Conservation (phyloP, 2,329 filamentous ascomycete genomes). For the Stagonosporopsis cucurbitacearum region DNA sequence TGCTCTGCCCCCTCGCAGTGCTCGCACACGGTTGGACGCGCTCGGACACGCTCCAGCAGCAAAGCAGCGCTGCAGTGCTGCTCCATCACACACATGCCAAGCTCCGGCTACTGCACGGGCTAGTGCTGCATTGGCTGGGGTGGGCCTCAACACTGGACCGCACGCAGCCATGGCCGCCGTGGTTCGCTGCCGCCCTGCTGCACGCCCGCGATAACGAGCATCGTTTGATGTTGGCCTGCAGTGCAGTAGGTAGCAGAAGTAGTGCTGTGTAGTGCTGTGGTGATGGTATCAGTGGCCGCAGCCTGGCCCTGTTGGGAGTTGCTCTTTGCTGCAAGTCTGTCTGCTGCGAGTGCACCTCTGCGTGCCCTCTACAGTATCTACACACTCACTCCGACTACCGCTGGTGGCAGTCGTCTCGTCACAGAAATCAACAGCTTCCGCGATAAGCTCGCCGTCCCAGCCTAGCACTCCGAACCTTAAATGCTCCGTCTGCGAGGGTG, state of each 20-base stretch:
- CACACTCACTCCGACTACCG: neutral
- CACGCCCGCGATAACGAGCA: constrained; percentile 5
- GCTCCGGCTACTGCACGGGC: neutral
- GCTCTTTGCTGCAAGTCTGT: too few species aligned
- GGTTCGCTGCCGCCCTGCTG: neutral
- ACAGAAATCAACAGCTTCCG: constrained; percentile 11
- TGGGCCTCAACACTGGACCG: constrained; percentile 15
- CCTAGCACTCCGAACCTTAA: constrained; percentile 11
- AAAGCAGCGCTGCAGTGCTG: too few species aligned
- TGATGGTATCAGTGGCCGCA: too few species aligned
- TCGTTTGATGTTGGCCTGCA: neutral
- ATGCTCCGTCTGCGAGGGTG: constrained; percentile 4
- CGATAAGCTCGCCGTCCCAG: constrained; percentile 11
- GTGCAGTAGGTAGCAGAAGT: neutral
- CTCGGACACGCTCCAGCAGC: too few species aligned
- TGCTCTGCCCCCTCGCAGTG: constrained; percentile 3
- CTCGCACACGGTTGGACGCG: too few species aligned
- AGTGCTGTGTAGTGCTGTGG: too few species aligned
- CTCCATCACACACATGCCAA: constrained; percentile 5
- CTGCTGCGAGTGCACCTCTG: too few species aligned
- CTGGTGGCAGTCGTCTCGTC: neutral
- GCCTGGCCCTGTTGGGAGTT: constrained; percentile 14
- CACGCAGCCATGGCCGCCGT: neutral
- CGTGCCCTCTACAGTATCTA: neutral
- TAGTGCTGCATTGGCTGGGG: constrained; percentile 4